Conservation (phyloP, 78 protist genomes). For the Dictyostelium discoideum region DNA sequence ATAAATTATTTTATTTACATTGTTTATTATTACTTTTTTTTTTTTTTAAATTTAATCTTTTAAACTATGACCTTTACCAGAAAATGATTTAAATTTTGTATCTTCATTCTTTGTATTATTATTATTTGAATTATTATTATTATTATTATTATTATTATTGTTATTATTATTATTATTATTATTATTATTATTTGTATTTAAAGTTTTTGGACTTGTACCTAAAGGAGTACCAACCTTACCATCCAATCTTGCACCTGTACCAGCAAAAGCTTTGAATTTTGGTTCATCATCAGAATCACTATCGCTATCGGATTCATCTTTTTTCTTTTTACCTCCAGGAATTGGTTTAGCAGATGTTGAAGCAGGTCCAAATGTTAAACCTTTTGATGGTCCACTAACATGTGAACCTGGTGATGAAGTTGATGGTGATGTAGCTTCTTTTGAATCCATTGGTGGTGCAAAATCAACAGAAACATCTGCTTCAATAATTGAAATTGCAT, state of each 20-base stretch:
- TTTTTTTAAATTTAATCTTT: constrained; percentile 8
- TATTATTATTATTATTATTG: not conserved
- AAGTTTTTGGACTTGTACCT: constrained; percentile 5
- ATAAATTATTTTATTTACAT: not conserved
- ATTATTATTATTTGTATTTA: not conserved
- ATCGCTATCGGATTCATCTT: constrained; percentile 15
- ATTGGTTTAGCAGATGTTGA: constrained; percentile 10
- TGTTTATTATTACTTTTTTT: not conserved
- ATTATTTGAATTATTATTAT: not conserved
- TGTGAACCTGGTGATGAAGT: not conserved
- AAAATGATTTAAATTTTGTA: constrained; percentile 37
- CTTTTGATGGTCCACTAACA: constrained; percentile 18
- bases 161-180: not conserved
- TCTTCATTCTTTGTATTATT: not conserved
- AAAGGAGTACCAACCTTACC: constrained; percentile 60
- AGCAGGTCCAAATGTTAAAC: constrained; percentile 55
- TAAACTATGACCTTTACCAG: constrained; percentile 78
- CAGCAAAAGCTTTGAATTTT: constrained; percentile 67
- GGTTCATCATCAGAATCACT: constrained; percentile 52
- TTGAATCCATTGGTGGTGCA: constrained; percentile 88
- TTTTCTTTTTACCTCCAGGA: constrained; percentile 48
- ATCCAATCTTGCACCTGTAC: constrained; percentile 53
- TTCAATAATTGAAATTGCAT: constrained; percentile 92
- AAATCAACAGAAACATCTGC: constrained; percentile 93
- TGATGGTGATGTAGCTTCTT: constrained; percentile 14